Percentiles rank a stretch among this genome's conserved stretches.
phyloP scores from a whole-genome alignment of 2,329 filamentous ascomycete genomes.

The Hymenoscyphus salicellus region DNA sequence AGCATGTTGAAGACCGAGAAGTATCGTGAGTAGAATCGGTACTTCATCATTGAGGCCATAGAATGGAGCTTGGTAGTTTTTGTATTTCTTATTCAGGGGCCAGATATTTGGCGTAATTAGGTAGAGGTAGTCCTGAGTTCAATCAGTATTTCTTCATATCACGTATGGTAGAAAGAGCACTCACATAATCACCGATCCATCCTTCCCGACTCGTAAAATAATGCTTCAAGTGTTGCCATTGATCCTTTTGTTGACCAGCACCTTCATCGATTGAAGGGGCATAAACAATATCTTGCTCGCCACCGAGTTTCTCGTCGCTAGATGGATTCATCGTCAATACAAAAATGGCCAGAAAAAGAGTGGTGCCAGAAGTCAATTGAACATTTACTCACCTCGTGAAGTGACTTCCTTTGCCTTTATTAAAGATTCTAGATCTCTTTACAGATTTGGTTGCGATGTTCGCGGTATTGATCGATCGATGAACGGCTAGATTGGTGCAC shows the following conservation, averaged over 20 bases:
- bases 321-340: slow-evolving; percentile 3
- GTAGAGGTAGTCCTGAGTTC: slow-evolving; percentile 38
- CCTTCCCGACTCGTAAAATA: slow-evolving; percentile 39
- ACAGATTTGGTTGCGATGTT: neutral
- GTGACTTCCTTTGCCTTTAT: neutral
- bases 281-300: slow-evolving; percentile 22
- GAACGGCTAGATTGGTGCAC: neutral
- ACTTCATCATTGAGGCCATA: slow-evolving; percentile 68
- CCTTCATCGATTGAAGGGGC: slow-evolving; percentile 19
- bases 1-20: slow-evolving; percentile 68
- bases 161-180: neutral
- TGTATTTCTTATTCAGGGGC: slow-evolving; percentile 57
- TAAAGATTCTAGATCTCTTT: neutral
- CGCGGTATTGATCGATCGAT: neutral
- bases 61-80: slow-evolving; percentile 56
- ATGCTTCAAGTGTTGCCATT: slow-evolving; percentile 32
- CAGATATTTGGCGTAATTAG: slow-evolving; percentile 48
- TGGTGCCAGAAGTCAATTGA: slow-evolving; percentile 8
- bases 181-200: slow-evolving; percentile 41
- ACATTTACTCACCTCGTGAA: slow-evolving; percentile 4
- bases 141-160: neutral
- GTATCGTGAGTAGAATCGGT: slow-evolving; percentile 61
- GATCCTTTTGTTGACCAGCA: slow-evolving; percentile 8
- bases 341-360: neutral
- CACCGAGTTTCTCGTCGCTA: slow-evolving; percentile 20